A percentile compares a stretch with the other conserved stretches of the same genome.
These are phyloP conservation scores for Chlorokybus atmophyticus DNA, from an alignment of 139 green algal species.

Conservation along the genomic window DNA sequence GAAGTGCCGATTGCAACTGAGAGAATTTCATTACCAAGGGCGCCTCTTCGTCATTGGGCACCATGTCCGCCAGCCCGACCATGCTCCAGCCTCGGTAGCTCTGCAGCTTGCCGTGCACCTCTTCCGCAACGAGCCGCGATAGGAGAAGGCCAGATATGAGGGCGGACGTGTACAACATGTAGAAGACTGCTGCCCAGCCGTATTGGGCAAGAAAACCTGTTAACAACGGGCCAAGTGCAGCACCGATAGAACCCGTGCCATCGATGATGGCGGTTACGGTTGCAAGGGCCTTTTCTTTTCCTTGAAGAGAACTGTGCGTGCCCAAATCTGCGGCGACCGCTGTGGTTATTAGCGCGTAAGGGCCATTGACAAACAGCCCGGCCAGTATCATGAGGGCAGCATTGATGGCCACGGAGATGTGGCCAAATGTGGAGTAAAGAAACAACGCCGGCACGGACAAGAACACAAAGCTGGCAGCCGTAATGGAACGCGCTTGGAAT, in stretches of 20 bases:
- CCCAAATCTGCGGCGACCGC: slow-evolving; percentile 87
- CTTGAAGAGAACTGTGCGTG: slow-evolving; percentile 62
- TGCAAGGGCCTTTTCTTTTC: slow-evolving; percentile 71
- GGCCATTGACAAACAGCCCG: slow-evolving; percentile 90
- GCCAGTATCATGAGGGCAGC: slow-evolving; percentile 66
- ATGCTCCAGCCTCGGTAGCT: too few species aligned
- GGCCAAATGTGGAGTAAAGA: slow-evolving; percentile 57
- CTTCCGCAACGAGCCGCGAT: slow-evolving; percentile 7
- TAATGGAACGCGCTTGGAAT: slow-evolving; percentile 43
- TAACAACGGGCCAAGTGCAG: slow-evolving; percentile 74
- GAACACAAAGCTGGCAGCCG: slow-evolving; percentile 62
- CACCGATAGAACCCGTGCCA: slow-evolving; percentile 83
- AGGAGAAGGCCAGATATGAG: slow-evolving; percentile 38
- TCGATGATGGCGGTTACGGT: slow-evolving; percentile 97
- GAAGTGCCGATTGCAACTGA: too few species aligned
- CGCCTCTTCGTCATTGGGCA: too few species aligned
- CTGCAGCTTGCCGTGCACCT: too few species aligned
- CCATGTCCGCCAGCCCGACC: too few species aligned
- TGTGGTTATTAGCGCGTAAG: slow-evolving; percentile 93
- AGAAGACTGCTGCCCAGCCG: slow-evolving; percentile 74
- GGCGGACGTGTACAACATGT: slow-evolving; percentile 64
- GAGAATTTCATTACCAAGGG: too few species aligned
- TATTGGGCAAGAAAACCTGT: slow-evolving; percentile 63
- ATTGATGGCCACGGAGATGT: slow-evolving; percentile 44
- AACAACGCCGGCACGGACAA: slow-evolving; percentile 63